phyloP scores from a whole-genome alignment of 2,329 filamentous ascomycete species.

The Lachnellula suecica region DNA sequence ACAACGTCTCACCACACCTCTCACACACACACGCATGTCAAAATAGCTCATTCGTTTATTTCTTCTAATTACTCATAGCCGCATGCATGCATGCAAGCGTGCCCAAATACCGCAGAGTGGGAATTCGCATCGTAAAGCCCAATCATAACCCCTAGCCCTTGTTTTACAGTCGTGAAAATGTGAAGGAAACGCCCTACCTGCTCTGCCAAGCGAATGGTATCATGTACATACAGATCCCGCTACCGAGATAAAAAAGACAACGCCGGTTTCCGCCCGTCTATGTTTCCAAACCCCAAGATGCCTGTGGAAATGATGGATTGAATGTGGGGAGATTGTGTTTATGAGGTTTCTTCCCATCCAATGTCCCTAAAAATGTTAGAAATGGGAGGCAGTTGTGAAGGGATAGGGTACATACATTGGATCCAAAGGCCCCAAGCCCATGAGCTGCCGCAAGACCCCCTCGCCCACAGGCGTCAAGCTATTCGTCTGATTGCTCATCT shows the following conservation, averaged over 20 bases:
- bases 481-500: conserved; percentile 38
- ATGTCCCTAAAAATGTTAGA: conserved; percentile 23
- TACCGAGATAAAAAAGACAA: neutral
- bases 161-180: conserved; percentile 4
- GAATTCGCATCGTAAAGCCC: too few species aligned
- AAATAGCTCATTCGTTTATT: conserved; percentile 21
- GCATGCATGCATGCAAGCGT: too few species aligned
- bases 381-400: neutral
- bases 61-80: too few species aligned
- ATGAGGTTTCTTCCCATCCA: conserved; percentile 25
- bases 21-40: too few species aligned
- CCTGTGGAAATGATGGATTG: neutral
- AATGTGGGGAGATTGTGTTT: conserved; percentile 3
- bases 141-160: neutral
- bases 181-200: neutral
- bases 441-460: conserved; percentile 55
- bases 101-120: too few species aligned
- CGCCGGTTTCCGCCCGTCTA: neutral
- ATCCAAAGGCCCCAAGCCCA: conserved; percentile 60
- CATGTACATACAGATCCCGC: conserved; percentile 10
- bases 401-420: conserved; percentile 47
- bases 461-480: conserved; percentile 57
- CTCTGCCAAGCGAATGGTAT: conserved; percentile 17
- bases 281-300: neutral
- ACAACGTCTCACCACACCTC: too few species aligned